phyloP scores from a whole-genome alignment of 495 filamentous ascomycete species.

The Choiromyces venosus region DNA sequence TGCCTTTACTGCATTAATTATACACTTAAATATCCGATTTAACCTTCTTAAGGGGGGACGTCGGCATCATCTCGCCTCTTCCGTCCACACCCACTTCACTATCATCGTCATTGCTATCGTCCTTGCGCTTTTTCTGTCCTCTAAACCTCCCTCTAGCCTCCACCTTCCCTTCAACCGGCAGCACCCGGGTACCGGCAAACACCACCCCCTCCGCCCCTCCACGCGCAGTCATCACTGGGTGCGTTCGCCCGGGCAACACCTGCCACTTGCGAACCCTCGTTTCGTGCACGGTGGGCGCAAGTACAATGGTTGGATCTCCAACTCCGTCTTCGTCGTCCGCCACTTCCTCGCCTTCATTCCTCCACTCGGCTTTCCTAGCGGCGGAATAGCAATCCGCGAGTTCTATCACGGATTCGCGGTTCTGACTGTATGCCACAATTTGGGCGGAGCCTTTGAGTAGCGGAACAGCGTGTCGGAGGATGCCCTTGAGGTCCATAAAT shows the following conservation, averaged over 20 bases:
- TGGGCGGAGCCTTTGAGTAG: constrained; percentile 75
- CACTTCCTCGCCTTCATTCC: constrained; percentile 5
- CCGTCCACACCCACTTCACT: constrained; percentile 33
- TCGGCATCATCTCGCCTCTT: neutral
- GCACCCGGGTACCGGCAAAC: constrained; percentile 73
- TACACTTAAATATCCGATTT: constrained; percentile 12
- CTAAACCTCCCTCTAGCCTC: constrained; percentile 70
- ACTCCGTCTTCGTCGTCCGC: constrained; percentile 56
- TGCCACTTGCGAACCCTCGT: constrained; percentile 73
- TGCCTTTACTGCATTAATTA: neutral
- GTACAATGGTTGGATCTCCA: constrained; percentile 72
- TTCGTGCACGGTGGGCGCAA: constrained; percentile 74
- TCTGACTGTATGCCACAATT: constrained; percentile 76
- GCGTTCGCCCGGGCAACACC: constrained; percentile 84
- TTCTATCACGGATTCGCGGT: constrained; percentile 66
- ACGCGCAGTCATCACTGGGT: constrained; percentile 82
- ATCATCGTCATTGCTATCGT: constrained; percentile 45
- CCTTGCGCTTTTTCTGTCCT: constrained; percentile 52
- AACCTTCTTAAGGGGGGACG: constrained; percentile 14
- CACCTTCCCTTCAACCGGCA: constrained; percentile 70
- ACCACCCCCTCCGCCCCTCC: constrained; percentile 89
- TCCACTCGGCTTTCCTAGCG: constrained; percentile 50
- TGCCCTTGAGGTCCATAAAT: constrained; percentile 68
- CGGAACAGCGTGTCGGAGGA: constrained; percentile 67
- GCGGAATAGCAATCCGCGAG: constrained; percentile 76